phyloP scores from a whole-genome alignment of 164 flowering plant genomes.

The Hamamelis virginiana region DNA sequence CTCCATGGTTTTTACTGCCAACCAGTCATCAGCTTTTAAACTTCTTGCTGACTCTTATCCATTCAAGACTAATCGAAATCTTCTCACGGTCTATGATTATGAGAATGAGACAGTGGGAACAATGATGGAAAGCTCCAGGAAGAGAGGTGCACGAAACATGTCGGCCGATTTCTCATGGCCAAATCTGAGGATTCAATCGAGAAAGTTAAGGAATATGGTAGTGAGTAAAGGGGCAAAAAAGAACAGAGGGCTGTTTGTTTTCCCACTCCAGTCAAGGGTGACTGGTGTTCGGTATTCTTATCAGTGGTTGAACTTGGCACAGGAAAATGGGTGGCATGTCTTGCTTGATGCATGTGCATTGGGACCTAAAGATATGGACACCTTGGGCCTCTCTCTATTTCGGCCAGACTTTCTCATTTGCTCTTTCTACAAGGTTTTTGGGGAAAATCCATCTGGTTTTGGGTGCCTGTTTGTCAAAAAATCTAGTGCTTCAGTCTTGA shows the following conservation, averaged over 20 bases:
- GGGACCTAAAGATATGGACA: conserved; percentile 95
- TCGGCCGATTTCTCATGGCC: conserved; percentile 86
- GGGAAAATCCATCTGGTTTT: conserved; percentile 85
- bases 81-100: conserved; percentile 78
- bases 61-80: conserved; percentile 57
- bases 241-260: conserved; percentile 73
- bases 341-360: conserved; percentile 84
- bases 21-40: conserved; percentile 80
- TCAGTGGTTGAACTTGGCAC: conserved; percentile 88
- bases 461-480: conserved; percentile 87
- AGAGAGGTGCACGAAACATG: conserved; percentile 58
- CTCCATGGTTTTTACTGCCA: conserved; percentile 79
- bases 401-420: conserved; percentile 85
- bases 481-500: conserved; percentile 27
- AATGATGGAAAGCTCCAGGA: conserved; percentile 70
- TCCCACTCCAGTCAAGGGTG: conserved; percentile 87
- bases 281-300: conserved; percentile 83
- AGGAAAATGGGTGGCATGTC: conserved; percentile 89
- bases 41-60: conserved; percentile 84
- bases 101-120: conserved; percentile 68
- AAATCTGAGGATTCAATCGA: conserved; percentile 38
- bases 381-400: conserved; percentile 81
- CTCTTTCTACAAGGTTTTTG: conserved; percentile 83
- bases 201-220: conserved; percentile 27
- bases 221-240: conserved; percentile 48